Evolutionary conservation across 2,329 filamentous ascomycete genomes (phyloP).

Genomic region (Xylariaceae sp.): DNA sequence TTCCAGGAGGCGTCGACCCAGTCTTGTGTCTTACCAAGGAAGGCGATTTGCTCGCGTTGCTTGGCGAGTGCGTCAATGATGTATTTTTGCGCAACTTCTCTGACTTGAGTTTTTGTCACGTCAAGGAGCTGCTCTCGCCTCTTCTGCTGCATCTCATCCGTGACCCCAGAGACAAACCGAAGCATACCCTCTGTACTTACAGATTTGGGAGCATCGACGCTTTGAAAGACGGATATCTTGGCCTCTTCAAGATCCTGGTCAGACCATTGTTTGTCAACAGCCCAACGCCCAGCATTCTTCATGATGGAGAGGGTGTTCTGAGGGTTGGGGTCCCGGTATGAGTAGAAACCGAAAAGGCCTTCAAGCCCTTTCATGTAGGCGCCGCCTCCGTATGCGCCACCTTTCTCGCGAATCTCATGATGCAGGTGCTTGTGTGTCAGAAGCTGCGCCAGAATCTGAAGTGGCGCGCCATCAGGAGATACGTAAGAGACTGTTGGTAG

Average conservation of each 20-base stretch:
- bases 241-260: constrained; percentile 91
- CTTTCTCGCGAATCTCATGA: constrained; percentile 97
- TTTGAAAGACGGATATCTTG: constrained; percentile 93
- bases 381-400: constrained; percentile 92
- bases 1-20: constrained; percentile 80
- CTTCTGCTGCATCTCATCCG: constrained; percentile 85
- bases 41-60: constrained; percentile 66
- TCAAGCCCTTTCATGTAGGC: constrained; percentile 81
- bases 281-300: constrained; percentile 81
- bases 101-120: constrained; percentile 80
- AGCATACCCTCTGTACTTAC: constrained; percentile 89
- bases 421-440: constrained; percentile 96
- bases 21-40: constrained; percentile 82
- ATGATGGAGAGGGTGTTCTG: constrained; percentile 87
- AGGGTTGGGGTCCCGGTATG: constrained; percentile 95
- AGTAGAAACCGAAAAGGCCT: constrained; percentile 92
- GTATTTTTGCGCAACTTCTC: constrained; percentile 80
- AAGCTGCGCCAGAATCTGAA: constrained; percentile 88
- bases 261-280: constrained; percentile 79
- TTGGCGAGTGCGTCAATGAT: constrained; percentile 71
- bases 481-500: constrained; percentile 85
- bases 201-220: constrained; percentile 83
- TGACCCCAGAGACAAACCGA: constrained; percentile 83
- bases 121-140: constrained; percentile 85
- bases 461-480: constrained; percentile 73